These are phyloP conservation scores for Fraxinus dipetala DNA, from an alignment of 305 asterid species.

Conservation along the genomic window DNA sequence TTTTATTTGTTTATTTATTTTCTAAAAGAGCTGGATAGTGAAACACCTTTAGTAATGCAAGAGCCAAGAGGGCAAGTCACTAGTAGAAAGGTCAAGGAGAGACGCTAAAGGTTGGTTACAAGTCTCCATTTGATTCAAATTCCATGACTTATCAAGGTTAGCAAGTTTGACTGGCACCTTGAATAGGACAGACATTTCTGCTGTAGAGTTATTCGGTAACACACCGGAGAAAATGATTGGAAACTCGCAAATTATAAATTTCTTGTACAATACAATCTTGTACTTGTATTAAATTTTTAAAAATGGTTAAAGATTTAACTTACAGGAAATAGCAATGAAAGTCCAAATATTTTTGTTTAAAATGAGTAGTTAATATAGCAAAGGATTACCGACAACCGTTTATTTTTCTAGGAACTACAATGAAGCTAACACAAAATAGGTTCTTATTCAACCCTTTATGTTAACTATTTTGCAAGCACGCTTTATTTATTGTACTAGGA, in stretches of 20 bases:
- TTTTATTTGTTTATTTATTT: not conserved
- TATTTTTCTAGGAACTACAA: not conserved
- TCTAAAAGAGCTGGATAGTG: not conserved
- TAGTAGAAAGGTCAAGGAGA: not conserved
- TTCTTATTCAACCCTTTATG: not conserved
- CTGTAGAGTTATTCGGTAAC: not conserved
- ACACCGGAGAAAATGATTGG: conserved; percentile 2
- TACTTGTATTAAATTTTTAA: too few relatives aligned
- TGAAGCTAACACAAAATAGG: not conserved
- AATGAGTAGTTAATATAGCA: not conserved
- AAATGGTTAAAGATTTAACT: conserved; percentile 21
- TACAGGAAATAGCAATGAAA: not conserved
- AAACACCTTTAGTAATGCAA: not conserved
- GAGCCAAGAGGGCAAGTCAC: not conserved
- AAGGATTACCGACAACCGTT: too few relatives aligned
- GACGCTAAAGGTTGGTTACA: not conserved
- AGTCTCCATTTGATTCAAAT: not conserved
- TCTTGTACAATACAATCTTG: not conserved
- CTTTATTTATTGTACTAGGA: not conserved
- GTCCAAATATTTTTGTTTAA: not conserved
- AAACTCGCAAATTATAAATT: not conserved
- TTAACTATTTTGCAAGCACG: not conserved
- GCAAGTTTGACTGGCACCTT: not conserved
- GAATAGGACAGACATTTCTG: not conserved
- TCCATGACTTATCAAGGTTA: not conserved